Conservation (phyloP, 139 green algal genomes). For the Dunaliella primolecta region DNA sequence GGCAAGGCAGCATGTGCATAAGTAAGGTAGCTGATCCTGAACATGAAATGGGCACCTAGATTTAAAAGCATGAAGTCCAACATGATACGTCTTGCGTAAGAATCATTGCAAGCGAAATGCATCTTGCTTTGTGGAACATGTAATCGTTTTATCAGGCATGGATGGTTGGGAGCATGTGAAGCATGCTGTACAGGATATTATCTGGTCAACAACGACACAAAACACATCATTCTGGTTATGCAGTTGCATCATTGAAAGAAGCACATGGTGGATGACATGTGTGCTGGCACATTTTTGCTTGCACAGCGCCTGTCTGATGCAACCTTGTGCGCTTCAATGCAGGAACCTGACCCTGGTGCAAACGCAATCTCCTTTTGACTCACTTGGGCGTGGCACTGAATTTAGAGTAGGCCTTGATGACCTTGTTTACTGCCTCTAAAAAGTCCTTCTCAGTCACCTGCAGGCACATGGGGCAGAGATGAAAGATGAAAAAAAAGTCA, state of each 20-base stretch:
- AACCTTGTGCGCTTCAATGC: not conserved
- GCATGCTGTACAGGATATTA: not conserved
- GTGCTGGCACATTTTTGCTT: not conserved
- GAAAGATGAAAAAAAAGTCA: not conserved
- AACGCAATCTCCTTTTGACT: not conserved
- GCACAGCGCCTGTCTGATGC: not conserved
- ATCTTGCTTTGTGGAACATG: no score
- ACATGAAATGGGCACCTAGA: not conserved
- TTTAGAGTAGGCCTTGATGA: conserved; percentile 97
- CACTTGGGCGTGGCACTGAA: conserved; percentile 97
- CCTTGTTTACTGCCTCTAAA: conserved; percentile 97
- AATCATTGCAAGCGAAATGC: no score
- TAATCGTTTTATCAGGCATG: not conserved
- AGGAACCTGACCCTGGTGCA: not conserved
- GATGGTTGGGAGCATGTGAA: not conserved
- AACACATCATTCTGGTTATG: not conserved
- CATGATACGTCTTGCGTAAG: not conserved
- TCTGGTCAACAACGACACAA: not conserved
- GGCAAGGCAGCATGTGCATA: not conserved
- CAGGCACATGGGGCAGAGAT: conserved; percentile 60
- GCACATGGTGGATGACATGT: not conserved
- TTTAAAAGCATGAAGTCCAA: not conserved
- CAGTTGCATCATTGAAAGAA: not conserved
- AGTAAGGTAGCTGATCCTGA: not conserved
- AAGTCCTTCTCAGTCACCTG: conserved; percentile 99